Percentiles rank a stretch among this genome's conserved stretches.
These are phyloP conservation scores for Backusella westeae DNA, from an alignment of 192 early-diverging fungal genomes.

Conservation along the genomic window DNA sequence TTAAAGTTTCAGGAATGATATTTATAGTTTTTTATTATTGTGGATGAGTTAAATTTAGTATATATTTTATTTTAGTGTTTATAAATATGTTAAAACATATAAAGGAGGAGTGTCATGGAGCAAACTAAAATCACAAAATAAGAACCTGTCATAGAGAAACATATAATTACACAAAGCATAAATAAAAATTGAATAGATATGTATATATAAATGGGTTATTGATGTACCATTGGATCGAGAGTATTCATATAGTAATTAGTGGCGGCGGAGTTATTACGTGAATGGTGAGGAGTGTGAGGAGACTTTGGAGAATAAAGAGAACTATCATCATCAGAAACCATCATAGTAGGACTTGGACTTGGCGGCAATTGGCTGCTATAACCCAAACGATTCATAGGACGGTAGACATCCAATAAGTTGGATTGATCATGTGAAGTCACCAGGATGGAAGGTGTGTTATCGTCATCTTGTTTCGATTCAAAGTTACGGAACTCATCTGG, in stretches of 20 bases:
- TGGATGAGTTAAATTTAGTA: background rate
- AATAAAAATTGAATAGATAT: background rate
- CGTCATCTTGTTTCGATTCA: background rate
- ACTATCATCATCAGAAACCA: conserved; percentile 27
- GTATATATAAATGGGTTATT: background rate
- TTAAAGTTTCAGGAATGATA: background rate
- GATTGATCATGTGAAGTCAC: conserved; percentile 21
- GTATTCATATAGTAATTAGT: background rate
- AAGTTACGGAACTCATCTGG: background rate
- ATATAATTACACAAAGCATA: background rate
- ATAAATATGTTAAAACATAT: background rate
- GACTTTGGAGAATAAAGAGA: conserved; percentile 17
- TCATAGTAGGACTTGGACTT: conserved; percentile 20
- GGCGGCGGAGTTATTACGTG: background rate
- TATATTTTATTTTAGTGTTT: background rate
- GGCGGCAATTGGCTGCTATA: conserved; percentile 15
- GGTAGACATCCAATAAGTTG: background rate
- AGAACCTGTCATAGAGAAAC: background rate
- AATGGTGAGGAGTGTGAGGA: conserved; percentile 10
- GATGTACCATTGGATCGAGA: background rate
- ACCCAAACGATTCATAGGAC: conserved; percentile 5
- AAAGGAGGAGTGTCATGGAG: background rate
- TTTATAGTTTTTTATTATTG: background rate
- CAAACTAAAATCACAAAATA: background rate
- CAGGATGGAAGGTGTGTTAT: conserved; percentile 16